These are phyloP conservation scores for Orbilia blumenaviensis DNA, from an alignment of 2,329 filamentous ascomycete genomes.

Conservation along the genomic window DNA sequence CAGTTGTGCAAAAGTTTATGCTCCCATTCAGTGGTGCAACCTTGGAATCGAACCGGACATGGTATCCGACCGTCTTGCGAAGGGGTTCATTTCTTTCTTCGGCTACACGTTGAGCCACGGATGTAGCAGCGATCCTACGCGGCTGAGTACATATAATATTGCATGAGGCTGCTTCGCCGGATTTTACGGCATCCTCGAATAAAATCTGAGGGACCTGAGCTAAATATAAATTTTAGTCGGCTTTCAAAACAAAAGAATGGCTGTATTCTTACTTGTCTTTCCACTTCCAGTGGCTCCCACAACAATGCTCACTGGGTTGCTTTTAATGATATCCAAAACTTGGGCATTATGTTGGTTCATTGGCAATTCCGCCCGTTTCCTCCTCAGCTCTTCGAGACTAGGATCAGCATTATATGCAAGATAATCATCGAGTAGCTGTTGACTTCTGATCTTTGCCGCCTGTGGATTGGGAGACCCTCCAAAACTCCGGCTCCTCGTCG, in stretches of 20 bases:
- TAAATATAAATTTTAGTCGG: constrained; percentile 35
- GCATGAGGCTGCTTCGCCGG: constrained; percentile 62
- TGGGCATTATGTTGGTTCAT: constrained; percentile 61
- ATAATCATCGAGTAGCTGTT: constrained; percentile 54
- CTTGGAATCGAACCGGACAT: constrained; percentile 63
- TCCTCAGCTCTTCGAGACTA: constrained; percentile 56
- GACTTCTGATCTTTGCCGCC: constrained; percentile 46
- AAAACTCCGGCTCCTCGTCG: constrained; percentile 14
- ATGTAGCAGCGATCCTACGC: constrained; percentile 64
- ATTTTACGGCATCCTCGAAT: constrained; percentile 63
- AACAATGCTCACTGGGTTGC: constrained; percentile 63
- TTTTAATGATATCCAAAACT: constrained; percentile 61
- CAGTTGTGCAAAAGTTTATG: constrained; percentile 66
- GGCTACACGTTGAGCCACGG: constrained; percentile 64
- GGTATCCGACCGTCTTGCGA: constrained; percentile 63
- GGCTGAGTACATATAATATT: constrained; percentile 66
- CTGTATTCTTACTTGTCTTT: constrained; percentile 60
- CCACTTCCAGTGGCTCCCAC: constrained; percentile 64
- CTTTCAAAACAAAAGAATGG: background rate
- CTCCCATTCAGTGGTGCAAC: constrained; percentile 59
- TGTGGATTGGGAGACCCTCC: constrained; percentile 40
- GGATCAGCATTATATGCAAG: constrained; percentile 55
- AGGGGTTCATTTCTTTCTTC: constrained; percentile 63
- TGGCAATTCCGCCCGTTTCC: constrained; percentile 61
- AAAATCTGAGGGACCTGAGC: constrained; percentile 68